Base-by-base conservation (phyloP, 257 asterid genomes). In the Primulina huaijiensis region DNA sequence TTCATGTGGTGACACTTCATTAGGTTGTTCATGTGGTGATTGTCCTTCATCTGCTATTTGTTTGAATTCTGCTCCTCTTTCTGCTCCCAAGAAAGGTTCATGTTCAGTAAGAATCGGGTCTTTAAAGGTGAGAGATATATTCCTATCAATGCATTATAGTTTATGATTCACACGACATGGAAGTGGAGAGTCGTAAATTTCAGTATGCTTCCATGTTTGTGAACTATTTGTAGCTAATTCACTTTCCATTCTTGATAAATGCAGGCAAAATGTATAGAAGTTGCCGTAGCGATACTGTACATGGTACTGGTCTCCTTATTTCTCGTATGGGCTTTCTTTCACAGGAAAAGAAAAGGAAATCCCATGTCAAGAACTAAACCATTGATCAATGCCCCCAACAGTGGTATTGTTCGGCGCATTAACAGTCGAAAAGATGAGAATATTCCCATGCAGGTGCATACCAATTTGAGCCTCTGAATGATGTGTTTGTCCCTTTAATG, bases 1-100 rank as follows among this genome's bases (percentile, higher is more conserved):
- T 87, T 84, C 98, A 64, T 94, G 99, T 37, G 88, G 95, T 34
- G 99, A 94, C 80, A 82, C 93, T 53, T 85, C 97, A 6, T 82
- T 94, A 71, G 98, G 99, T 75, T 94, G 99, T 83, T 94, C 99
- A 14, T 94, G 99, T 70, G 99, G 99, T 68, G 99, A 94, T 79
- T 94, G 99, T 74, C 99, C 98, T 74, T 83, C 90, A 14, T 71
- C 99, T 25, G 72, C 83, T 25, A 89, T 62, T 58, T 94, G 99
- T 75, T 86, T 89, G 33, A 82, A 72, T 81, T 89, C 97, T 20
- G 88, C 82, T 65, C 79, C 86, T 77, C 89, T 97, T 67, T 70
- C 92, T 67, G 69, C 87, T 79, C 86, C 69, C 58, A 70, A 78
- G 78, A 81, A 87, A 79, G 85, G 77, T 72, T 91, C 98, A 27